Evolutionary conservation across 306 rosid genomes (phyloP).

Genomic region (Prunus kanzakura): DNA sequence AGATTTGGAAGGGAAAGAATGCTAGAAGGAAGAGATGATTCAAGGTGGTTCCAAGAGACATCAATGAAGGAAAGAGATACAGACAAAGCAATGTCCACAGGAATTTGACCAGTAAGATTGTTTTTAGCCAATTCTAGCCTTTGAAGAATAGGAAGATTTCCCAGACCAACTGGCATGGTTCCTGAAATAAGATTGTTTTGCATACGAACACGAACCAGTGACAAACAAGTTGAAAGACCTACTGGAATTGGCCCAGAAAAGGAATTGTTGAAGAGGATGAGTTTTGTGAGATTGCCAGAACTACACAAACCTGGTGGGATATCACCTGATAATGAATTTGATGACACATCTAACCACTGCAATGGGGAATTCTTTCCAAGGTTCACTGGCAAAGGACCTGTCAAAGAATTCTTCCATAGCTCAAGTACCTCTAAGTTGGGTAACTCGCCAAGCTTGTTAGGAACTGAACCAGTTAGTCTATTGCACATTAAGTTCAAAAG

Average conservation of each 20-base stretch:
- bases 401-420: conserved; percentile 68
- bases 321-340: conserved; percentile 70
- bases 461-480: conserved; percentile 61
- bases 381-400: conserved; percentile 64
- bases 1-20: conserved; percentile 65
- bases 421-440: conserved; percentile 62
- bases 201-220: conserved; percentile 72
- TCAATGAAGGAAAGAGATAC: conserved; percentile 79
- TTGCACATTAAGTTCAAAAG: conserved; percentile 84
- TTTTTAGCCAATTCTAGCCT: conserved; percentile 76
- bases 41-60: conserved; percentile 65
- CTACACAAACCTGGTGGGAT: conserved; percentile 76
- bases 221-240: conserved; percentile 60
- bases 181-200: conserved; percentile 75
- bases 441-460: conserved; percentile 61
- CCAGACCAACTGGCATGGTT: conserved; percentile 68
- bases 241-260: conserved; percentile 71
- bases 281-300: conserved; percentile 70
- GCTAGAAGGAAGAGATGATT: conserved; percentile 63
- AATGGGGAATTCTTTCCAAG: conserved; percentile 77
- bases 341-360: conserved; percentile 83
- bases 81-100: conserved; percentile 57
- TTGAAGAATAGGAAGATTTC: conserved; percentile 63
- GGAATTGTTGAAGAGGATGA: conserved; percentile 83
- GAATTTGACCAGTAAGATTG: conserved; percentile 67